Percentiles rank a stretch among this genome's conserved stretches.
Evolutionary conservation across 768 basidiomycete genomes (phyloP).

Genomic region (Podaxis sp.): DNA sequence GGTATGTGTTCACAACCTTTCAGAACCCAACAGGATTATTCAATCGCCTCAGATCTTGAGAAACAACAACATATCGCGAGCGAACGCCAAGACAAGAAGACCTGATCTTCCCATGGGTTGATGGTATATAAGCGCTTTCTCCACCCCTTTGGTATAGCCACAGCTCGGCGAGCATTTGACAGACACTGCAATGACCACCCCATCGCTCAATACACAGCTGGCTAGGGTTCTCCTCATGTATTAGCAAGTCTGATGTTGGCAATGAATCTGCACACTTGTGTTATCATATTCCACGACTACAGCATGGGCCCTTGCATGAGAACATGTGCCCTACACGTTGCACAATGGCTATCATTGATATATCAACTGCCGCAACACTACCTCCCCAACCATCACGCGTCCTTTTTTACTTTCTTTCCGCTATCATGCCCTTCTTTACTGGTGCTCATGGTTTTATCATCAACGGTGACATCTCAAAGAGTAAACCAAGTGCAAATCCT

Average conservation of each 20-base stretch:
- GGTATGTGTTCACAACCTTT: constrained; percentile 34
- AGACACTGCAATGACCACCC: background rate
- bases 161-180: background rate
- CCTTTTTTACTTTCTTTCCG: background rate
- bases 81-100: constrained; percentile 4
- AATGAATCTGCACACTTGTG: background rate
- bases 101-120: background rate
- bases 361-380: background rate
- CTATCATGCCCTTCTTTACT: background rate
- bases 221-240: background rate
- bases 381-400: background rate
- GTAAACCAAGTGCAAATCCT: background rate
- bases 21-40: background rate
- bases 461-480: background rate
- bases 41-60: constrained; percentile 45
- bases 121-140: background rate
- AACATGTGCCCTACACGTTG: background rate
- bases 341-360: background rate
- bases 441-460: background rate
- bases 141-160: background rate
- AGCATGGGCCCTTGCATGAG: background rate
- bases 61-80: constrained; percentile 48
- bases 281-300: background rate
- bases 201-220: background rate
- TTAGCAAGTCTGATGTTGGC: background rate